Evolutionary conservation across 2,329 filamentous ascomycete genomes (phyloP).

Genomic region (Paracoccidioides brasiliensis): DNA sequence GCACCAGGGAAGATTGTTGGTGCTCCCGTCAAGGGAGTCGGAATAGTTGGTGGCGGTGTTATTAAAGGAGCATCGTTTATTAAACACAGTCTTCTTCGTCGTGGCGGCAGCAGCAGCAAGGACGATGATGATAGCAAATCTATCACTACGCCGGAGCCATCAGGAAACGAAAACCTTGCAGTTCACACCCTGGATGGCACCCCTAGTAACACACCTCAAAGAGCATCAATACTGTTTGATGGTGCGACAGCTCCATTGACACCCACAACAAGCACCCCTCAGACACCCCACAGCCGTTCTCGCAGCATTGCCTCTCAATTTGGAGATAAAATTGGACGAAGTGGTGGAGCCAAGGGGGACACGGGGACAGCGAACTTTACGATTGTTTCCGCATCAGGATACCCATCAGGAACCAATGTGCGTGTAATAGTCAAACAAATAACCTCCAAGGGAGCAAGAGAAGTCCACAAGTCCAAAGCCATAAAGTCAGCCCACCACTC

Average conservation of each 20-base stretch:
- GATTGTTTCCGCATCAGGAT: conserved; percentile 65
- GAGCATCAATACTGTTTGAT: conserved; percentile 30
- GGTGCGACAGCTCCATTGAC: conserved; percentile 8
- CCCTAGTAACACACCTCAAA: conserved; percentile 24
- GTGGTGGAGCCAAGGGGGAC: conserved; percentile 41
- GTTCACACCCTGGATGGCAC: conserved; percentile 10
- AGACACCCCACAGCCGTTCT: conserved; percentile 33
- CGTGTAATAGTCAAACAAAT: conserved; percentile 61
- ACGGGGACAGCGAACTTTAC: conserved; percentile 67
- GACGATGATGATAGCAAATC: conserved; percentile 10
- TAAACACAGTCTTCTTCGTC: conserved; percentile 52
- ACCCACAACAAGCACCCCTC: conserved; percentile 14
- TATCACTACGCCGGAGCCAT: conserved; percentile 4
- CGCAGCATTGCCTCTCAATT: conserved; percentile 39
- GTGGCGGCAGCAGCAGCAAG: conserved; percentile 48
- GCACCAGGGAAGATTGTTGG: conserved; percentile 82
- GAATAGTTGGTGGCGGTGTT: conserved; percentile 68
- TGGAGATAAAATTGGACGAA: conserved; percentile 39
- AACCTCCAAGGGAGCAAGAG: conserved; percentile 54
- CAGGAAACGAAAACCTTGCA: conserved; percentile 4
- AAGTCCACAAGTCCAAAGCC: conserved; percentile 84
- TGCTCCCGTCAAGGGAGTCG: conserved; percentile 85
- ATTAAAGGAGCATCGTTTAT: conserved; percentile 85
- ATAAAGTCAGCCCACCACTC: conserved; percentile 49
- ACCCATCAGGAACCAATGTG: conserved; percentile 62